Base-by-base conservation (phyloP, 345 rosid species). In the Microcos paniculata region DNA sequence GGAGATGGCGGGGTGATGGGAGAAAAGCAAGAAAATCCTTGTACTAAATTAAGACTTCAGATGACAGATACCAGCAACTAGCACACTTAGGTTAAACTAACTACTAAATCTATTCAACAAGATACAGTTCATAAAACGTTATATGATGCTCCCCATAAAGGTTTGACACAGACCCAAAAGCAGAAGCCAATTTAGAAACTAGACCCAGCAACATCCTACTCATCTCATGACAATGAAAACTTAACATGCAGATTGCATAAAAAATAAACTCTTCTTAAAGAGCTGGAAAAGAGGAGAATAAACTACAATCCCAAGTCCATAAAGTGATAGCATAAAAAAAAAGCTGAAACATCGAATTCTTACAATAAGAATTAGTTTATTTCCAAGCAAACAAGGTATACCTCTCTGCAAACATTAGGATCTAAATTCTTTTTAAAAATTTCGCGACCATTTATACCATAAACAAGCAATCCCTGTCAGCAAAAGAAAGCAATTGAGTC, bases 401-500 rank as follows among this genome's bases (percentile, higher is more conserved):
- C 99, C 95, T 96, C 92, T 91, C 89, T 85, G 86, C 98, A 93
- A 82, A 93, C 86, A 71, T 76, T 83, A 71, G 78, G 89, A 77
- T 91, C 97, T 81, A 96, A 83, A 81, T 90, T 91, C 80, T 92
- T 82, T 85, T 94, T 88, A 71, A 83, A 92, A 75, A 96, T 89
- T 80, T 96, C 97, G 69, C 73, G 88, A 18, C 98, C 99, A 53
- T 89, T 92, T 77, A 89, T 92, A 66, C 98, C 98, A 81, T 92
- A 92, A 74, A 96, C 94, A 77, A 94, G 92, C 86, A 96, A 80
- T n/a, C 98, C 99, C 99, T 93, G 91, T 48, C 18, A 68, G 62
- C 42, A 77, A 70, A 78, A 38, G 56, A 65, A 48, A 70, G 62
- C 33, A 82, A 78, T 63, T 51, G 52, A 73, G 19, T 71, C 9